These are phyloP conservation scores for Candida boleticola DNA, from an alignment of 805 yeast species.

Conservation along the genomic window DNA sequence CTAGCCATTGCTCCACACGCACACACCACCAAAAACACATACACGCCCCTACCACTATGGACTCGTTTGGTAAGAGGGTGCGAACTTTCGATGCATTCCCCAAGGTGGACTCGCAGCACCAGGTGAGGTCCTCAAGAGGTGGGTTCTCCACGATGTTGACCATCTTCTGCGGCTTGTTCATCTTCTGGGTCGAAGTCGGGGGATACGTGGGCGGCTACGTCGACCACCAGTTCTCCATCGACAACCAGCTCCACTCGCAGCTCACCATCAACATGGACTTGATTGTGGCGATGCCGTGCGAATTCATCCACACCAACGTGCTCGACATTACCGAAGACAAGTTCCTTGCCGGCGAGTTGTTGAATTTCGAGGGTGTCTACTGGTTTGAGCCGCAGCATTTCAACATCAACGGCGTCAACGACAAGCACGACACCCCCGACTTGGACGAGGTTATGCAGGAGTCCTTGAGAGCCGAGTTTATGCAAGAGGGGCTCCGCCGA, in stretches of 20 bases:
- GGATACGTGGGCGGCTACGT: constrained; percentile 79
- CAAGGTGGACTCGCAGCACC: constrained; percentile 50
- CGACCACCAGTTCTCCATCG: constrained; percentile 77
- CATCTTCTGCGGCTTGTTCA: constrained; percentile 57
- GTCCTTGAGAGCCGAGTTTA: constrained; percentile 64
- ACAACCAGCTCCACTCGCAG: constrained; percentile 52
- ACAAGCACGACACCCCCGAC: constrained; percentile 55
- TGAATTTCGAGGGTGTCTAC: constrained; percentile 65
- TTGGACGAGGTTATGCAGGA: constrained; percentile 65
- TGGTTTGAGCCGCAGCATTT: constrained; percentile 55
- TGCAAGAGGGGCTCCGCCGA: constrained; percentile 37
- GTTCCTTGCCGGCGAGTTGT: constrained; percentile 70
- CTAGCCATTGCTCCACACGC: too few species aligned
- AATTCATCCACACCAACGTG: constrained; percentile 68
- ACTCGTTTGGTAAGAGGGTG: constrained; percentile 36
- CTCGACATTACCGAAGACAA: constrained; percentile 76
- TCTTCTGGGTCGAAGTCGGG: constrained; percentile 84
- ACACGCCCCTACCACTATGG: constrained; percentile 21
- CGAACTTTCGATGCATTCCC: constrained; percentile 48
- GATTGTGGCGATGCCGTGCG: constrained; percentile 82
- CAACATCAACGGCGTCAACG: constrained; percentile 43
- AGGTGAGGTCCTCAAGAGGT: constrained; percentile 74
- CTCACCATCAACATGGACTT: constrained; percentile 76
- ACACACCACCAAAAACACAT: background rate
- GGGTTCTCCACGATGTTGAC: constrained; percentile 70